A percentile compares a stretch with the other conserved stretches of the same genome.
Evolutionary conservation across 371 early-diverging fungal species (phyloP).

Genomic region (Batrachochytrium dendrobatidis): DNA sequence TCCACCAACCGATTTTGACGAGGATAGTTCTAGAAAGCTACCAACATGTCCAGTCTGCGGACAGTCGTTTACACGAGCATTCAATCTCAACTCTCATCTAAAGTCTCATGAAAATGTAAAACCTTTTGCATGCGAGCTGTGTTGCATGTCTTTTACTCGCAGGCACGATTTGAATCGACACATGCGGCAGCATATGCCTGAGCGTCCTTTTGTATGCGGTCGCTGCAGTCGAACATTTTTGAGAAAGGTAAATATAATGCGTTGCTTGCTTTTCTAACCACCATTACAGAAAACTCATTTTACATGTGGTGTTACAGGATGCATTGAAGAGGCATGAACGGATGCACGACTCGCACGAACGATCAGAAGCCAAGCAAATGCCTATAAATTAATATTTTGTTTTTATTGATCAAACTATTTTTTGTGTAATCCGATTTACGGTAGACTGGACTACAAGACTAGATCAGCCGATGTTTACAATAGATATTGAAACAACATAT

Average conservation of each 20-base stretch:
- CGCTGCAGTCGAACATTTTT: not conserved
- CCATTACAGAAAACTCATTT: not conserved
- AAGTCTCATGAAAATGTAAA: constrained; percentile 18
- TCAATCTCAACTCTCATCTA: constrained; percentile 24
- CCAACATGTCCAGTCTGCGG: not conserved
- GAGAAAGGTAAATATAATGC: not conserved
- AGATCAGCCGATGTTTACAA: too few species aligned
- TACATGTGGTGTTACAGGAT: constrained; percentile 1
- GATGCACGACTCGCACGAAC: not conserved
- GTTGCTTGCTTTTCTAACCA: not conserved
- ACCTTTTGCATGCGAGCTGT: constrained; percentile 18
- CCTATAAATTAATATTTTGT: too few species aligned
- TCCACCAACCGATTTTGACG: not conserved
- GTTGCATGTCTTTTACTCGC: constrained; percentile 19
- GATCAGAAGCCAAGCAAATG: too few species aligned
- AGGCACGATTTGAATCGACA: constrained; percentile 26
- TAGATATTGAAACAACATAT: too few species aligned
- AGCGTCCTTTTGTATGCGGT: not conserved
- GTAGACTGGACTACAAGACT: too few species aligned
- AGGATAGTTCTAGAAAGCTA: not conserved
- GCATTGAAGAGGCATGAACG: not conserved
- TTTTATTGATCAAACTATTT: too few species aligned
- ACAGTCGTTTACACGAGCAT: not conserved
- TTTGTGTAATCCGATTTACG: too few species aligned
- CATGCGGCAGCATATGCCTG: not conserved